Evolutionary conservation across 2,329 filamentous ascomycete species (phyloP).

Genomic region (Penicillium sp.): DNA sequence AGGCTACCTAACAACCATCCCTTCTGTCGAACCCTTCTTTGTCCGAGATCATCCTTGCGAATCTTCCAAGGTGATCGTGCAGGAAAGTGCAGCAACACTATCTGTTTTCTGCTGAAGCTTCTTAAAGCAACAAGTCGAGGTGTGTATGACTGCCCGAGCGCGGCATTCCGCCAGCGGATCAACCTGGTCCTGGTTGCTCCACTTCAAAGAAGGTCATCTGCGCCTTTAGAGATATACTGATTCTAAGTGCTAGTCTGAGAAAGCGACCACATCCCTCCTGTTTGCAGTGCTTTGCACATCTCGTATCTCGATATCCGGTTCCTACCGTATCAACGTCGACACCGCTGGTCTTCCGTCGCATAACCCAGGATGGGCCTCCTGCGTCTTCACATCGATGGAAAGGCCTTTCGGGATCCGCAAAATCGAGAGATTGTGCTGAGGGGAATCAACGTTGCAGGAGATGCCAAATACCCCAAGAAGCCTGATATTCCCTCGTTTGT

Average conservation of each 20-base stretch:
- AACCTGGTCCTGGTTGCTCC: neutral
- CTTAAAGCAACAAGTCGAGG: neutral
- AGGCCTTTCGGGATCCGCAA: conserved; percentile 76
- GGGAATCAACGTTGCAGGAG: conserved; percentile 90
- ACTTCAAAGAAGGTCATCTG: neutral
- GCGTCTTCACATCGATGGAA: conserved; percentile 80
- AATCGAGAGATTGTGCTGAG: conserved; percentile 85
- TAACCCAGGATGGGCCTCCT: conserved; percentile 65
- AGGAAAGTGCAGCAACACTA: too few relatives aligned
- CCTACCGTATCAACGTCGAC: neutral
- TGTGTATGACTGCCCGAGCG: neutral
- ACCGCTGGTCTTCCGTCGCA: neutral
- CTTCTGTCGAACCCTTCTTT: neutral
- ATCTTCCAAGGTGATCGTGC: too few relatives aligned
- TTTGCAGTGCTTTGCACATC: neutral
- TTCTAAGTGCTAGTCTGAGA: neutral
- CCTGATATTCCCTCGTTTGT: conserved; percentile 82
- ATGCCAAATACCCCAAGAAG: conserved; percentile 82
- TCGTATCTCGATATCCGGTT: neutral
- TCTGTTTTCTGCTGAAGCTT: too few relatives aligned
- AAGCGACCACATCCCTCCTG: neutral
- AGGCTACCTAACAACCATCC: neutral
- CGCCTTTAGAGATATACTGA: neutral
- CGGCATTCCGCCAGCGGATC: neutral
- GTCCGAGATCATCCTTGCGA: neutral